phyloP scores from a whole-genome alignment of 768 basidiomycete species.

The Neoboletus subvelutipes region DNA sequence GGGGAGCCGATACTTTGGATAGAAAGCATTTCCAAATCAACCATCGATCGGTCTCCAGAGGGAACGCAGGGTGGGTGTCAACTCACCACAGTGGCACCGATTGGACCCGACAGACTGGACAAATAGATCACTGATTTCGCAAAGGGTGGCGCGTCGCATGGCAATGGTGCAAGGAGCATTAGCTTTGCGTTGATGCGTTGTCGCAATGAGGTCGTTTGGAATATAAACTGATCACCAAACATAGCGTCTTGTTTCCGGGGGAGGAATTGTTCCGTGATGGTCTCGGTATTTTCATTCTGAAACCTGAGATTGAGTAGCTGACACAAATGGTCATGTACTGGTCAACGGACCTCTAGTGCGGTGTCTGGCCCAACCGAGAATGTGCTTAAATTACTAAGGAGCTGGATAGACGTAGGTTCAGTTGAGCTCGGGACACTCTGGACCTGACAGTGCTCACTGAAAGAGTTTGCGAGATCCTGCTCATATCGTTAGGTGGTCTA shows the following conservation, averaged over 20 bases:
- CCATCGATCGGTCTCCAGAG: background rate
- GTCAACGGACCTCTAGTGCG: constrained; percentile 21
- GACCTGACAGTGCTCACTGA: constrained; percentile 23
- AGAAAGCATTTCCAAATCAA: constrained; percentile 5
- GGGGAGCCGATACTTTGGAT: constrained; percentile 23
- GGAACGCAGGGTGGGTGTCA: background rate
- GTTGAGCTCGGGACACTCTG: background rate
- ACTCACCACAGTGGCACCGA: constrained; percentile 29
- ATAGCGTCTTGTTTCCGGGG: constrained; percentile 30
- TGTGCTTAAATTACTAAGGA: constrained; percentile 29
- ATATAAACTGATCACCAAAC: constrained; percentile 33
- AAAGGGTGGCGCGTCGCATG: constrained; percentile 29
- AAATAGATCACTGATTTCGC: constrained; percentile 36
- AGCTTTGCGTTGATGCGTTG: constrained; percentile 30
- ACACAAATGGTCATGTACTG: background rate
- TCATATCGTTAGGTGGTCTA: constrained; percentile 17
- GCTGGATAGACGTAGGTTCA: constrained; percentile 10
- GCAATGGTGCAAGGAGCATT: constrained; percentile 25
- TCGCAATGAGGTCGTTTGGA: constrained; percentile 20
- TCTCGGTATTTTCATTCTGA: constrained; percentile 22
- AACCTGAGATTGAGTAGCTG: background rate
- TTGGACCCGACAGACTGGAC: constrained; percentile 27
- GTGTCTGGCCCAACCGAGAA: constrained; percentile 6
- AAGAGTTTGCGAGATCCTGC: constrained; percentile 32
- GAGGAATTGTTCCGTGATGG: constrained; percentile 28